Evolutionary conservation across 2,329 filamentous ascomycete species (phyloP).

Genomic region (Fusarium scirpi): DNA sequence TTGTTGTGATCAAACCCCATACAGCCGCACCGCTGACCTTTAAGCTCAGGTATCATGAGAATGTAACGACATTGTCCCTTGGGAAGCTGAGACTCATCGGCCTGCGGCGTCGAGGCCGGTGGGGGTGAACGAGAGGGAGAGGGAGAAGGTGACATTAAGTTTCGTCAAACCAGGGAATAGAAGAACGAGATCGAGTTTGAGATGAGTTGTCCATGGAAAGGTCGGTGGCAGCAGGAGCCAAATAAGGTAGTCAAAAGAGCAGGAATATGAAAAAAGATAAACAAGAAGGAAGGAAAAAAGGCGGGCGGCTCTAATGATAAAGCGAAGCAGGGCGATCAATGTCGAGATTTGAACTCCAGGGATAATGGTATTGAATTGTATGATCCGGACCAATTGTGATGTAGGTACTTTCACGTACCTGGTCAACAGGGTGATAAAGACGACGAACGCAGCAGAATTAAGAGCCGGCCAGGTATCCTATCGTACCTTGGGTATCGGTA

Average conservation of each 20-base stretch:
- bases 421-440: conserved; percentile 6
- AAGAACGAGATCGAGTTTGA: conserved; percentile 36
- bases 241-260: conserved; percentile 38
- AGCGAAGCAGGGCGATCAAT: conserved; percentile 47
- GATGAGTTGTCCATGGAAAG: conserved; percentile 47
- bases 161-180: conserved; percentile 42
- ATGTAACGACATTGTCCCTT: conserved; percentile 71
- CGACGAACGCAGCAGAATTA: conserved; percentile 2
- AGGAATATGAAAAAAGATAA: conserved; percentile 29
- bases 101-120: conserved; percentile 43
- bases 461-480: neutral
- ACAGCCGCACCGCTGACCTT: conserved; percentile 69
- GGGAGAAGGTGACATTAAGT: conserved; percentile 47
- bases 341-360: conserved; percentile 47
- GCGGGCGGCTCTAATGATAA: conserved; percentile 48
- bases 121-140: conserved; percentile 41
- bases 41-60: conserved; percentile 66
- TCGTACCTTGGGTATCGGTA: conserved; percentile 5
- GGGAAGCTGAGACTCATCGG: conserved; percentile 63
- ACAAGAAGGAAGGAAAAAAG: conserved; percentile 23
- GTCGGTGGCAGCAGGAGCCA: conserved; percentile 37
- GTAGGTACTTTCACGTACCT: conserved; percentile 28
- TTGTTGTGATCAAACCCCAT: conserved; percentile 68
- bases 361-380: conserved; percentile 40
- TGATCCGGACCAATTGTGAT: conserved; percentile 43